A percentile compares a stretch with the other conserved stretches of the same genome.
Conservation (phyloP, 176 grass and related monocot genomes). For the Poa annua region DNA sequence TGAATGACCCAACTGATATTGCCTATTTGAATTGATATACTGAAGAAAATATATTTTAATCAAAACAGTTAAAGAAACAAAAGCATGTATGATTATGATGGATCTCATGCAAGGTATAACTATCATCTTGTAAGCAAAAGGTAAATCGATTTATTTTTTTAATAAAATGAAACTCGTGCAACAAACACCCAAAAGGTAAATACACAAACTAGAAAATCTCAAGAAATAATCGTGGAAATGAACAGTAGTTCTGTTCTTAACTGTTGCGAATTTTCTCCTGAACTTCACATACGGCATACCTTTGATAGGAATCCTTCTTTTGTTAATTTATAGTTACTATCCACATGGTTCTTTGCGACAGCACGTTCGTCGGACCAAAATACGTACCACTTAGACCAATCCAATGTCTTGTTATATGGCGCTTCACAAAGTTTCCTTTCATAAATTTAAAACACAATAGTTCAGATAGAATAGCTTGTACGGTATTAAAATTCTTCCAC, state of each 20-base stretch:
- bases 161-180: slow-evolving; percentile 10
- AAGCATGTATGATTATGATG: neutral
- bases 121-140: slow-evolving; percentile 22
- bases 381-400: slow-evolving; percentile 99
- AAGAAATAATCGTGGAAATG: neutral
- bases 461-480: slow-evolving; percentile 12
- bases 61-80: slow-evolving; percentile 10
- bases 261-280: slow-evolving; percentile 13
- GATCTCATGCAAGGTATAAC: slow-evolving; percentile 45
- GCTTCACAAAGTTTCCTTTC: slow-evolving; percentile 91
- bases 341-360: slow-evolving; percentile 92
- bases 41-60: slow-evolving; percentile 14
- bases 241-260: neutral
- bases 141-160: slow-evolving; percentile 19
- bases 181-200: neutral
- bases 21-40: neutral
- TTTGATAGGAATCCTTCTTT: slow-evolving; percentile 93
- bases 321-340: slow-evolving; percentile 90
- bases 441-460: slow-evolving; percentile 19
- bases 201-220: neutral
- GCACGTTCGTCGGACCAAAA: slow-evolving; percentile 96
- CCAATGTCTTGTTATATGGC: slow-evolving; percentile 90
- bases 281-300: slow-evolving; percentile 65
- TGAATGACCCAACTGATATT: neutral
- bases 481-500: neutral